phyloP scores from a whole-genome alignment of 768 basidiomycete species.

The Rhizopogon vesiculosus region DNA sequence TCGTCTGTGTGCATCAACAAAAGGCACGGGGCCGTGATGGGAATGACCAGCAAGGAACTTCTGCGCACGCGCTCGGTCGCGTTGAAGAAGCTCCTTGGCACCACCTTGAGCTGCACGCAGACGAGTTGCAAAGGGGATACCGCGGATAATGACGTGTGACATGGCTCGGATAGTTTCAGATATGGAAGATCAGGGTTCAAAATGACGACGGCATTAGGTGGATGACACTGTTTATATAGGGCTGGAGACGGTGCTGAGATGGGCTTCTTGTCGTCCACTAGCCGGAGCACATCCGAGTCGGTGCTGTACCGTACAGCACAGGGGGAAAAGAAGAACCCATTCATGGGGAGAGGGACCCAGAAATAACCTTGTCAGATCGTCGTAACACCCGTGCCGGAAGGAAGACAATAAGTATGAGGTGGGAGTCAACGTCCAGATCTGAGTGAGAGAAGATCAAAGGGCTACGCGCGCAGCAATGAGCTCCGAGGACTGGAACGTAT shows the following conservation, averaged over 20 bases:
- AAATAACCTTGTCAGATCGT: no score
- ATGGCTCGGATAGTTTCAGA: constrained; percentile 17
- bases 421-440: no score
- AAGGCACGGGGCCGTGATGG: constrained; percentile 46
- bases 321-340: no score
- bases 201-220: background rate
- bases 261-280: background rate
- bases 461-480: no score
- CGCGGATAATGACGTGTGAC: constrained; percentile 31
- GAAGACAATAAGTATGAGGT: no score
- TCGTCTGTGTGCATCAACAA: constrained; percentile 21
- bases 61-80: constrained; percentile 49
- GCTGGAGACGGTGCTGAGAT: background rate
- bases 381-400: no score
- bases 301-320: no score
- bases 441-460: no score
- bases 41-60: constrained; percentile 51
- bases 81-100: constrained; percentile 44
- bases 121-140: constrained; percentile 42
- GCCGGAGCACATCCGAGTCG: background rate
- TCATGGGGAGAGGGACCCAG: no score
- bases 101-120: constrained; percentile 30
- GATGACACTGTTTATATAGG: constrained; percentile 12
- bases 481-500: no score
- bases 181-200: background rate